Percentiles rank a stretch among this genome's conserved stretches.
phyloP scores from a whole-genome alignment of 2,329 filamentous ascomycete species.

The Beauveria caledonica region DNA sequence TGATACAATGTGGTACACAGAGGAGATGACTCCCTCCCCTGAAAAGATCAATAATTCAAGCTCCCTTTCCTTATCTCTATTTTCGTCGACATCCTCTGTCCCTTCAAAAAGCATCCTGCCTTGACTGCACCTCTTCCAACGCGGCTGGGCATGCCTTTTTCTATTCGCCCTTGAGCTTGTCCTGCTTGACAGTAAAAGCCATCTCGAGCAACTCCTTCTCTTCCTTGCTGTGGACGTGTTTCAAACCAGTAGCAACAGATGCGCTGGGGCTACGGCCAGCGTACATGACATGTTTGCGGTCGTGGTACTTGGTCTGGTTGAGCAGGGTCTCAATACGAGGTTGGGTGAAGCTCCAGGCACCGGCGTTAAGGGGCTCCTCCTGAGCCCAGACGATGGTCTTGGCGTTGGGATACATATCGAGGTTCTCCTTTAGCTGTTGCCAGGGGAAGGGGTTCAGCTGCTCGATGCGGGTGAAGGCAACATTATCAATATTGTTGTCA shows the following conservation, averaged over 20 bases:
- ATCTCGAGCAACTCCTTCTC: conserved; percentile 72
- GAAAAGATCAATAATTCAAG: conserved; percentile 12
- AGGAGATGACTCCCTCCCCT: conserved; percentile 19
- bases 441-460: conserved; percentile 99
- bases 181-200: conserved; percentile 57
- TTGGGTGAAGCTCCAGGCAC: conserved; percentile 95
- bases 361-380: conserved; percentile 95
- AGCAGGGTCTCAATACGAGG: conserved; percentile 93
- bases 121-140: not conserved
- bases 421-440: conserved; percentile 92
- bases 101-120: not conserved
- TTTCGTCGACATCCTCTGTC: not conserved
- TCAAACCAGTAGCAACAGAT: conserved; percentile 87
- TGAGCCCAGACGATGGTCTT: conserved; percentile 97
- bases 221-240: conserved; percentile 82
- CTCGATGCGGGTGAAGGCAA: conserved; percentile 91
- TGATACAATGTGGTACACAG: conserved; percentile 27
- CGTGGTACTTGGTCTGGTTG: conserved; percentile 86
- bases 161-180: conserved; percentile 62
- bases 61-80: conserved; percentile 2
- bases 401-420: conserved; percentile 94
- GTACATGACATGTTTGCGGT: conserved; percentile 94
- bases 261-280: conserved; percentile 90
- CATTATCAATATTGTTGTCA: conserved; percentile 77
- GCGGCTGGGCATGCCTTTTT: not conserved